These are phyloP conservation scores for Thielaviopsis ethacetica DNA, from an alignment of 2,329 filamentous ascomycete genomes.

Conservation along the genomic window DNA sequence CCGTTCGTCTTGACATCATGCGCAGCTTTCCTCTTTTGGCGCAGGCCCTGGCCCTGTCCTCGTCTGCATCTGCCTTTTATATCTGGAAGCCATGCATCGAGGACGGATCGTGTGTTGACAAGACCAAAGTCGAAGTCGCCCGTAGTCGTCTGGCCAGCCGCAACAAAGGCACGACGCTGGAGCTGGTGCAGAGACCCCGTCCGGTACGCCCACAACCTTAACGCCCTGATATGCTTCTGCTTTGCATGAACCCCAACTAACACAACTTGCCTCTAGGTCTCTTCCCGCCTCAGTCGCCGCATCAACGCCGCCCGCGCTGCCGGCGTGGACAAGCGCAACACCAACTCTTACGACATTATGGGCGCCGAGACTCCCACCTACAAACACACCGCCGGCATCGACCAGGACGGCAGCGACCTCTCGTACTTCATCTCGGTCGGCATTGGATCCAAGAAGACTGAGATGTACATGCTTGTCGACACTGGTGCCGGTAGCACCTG, in stretches of 20 bases:
- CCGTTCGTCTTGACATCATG: not conserved
- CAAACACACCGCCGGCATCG: constrained; percentile 35
- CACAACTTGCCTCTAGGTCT: constrained; percentile 1
- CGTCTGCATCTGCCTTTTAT: constrained; percentile 10
- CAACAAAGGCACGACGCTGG: constrained; percentile 1
- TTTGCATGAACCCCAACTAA: not conserved
- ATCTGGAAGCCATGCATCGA: constrained; percentile 13
- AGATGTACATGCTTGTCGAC: constrained; percentile 47
- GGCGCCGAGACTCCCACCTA: constrained; percentile 28
- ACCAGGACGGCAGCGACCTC: constrained; percentile 49
- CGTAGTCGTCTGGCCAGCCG: not conserved
- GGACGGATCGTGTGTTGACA: constrained; percentile 11
- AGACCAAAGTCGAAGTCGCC: not conserved
- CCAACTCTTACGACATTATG: constrained; percentile 31
- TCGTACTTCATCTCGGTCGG: constrained; percentile 45
- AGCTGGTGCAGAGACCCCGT: constrained; percentile 3
- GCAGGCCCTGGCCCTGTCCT: constrained; percentile 4
- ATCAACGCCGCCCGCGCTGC: constrained; percentile 8
- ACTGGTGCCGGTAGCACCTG: constrained; percentile 60
- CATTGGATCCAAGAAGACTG: constrained; percentile 37
- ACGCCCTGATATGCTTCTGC: not conserved
- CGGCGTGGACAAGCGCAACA: constrained; percentile 20
- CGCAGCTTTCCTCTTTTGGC: not conserved
- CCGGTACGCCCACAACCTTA: constrained; percentile 7
- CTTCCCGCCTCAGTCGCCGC: constrained; percentile 11